Evolutionary conservation across 1,139 yeast species (phyloP).

Genomic region (Insectozyma bohioensis): DNA sequence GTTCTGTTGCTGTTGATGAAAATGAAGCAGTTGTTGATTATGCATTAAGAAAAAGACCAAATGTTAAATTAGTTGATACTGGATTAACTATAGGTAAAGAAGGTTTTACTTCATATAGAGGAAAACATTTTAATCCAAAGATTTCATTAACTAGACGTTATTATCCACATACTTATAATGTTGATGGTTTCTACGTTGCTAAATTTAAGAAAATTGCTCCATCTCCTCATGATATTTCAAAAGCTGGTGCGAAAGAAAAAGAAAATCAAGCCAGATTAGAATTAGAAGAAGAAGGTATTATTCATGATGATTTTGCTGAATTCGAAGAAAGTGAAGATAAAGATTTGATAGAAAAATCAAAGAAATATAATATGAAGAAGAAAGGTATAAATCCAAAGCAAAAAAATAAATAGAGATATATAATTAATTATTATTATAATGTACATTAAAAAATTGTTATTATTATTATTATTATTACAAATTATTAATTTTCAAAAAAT

Average conservation of each 20-base stretch:
- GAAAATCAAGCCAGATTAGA: slow-evolving; percentile 79
- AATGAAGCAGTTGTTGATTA: slow-evolving; percentile 99
- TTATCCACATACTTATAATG: slow-evolving; percentile 97
- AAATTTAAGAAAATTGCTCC: slow-evolving; percentile 90
- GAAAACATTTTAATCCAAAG: slow-evolving; percentile 81
- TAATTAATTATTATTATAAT: neutral
- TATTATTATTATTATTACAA: neutral
- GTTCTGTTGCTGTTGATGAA: slow-evolving; percentile 98
- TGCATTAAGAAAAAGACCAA: slow-evolving; percentile 93
- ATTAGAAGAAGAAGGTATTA: slow-evolving; percentile 76
- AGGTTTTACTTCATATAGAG: slow-evolving; percentile 92
- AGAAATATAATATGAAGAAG: slow-evolving; percentile 70
- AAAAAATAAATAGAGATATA: neutral
- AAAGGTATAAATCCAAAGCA: slow-evolving; percentile 74
- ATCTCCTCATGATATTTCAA: slow-evolving; percentile 78
- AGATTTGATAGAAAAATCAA: slow-evolving; percentile 69
- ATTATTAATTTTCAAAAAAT: slow-evolving; percentile 3
- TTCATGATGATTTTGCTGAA: slow-evolving; percentile 80
- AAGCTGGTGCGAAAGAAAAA: slow-evolving; percentile 88
- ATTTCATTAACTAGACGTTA: slow-evolving; percentile 86
- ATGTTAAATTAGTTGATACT: slow-evolving; percentile 90
- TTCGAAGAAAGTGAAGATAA: slow-evolving; percentile 79
- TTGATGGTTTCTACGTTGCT: slow-evolving; percentile 97
- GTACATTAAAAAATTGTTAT: slow-evolving; percentile 4
- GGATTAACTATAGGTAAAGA: slow-evolving; percentile 95